Percentiles rank a stretch among this genome's conserved stretches.
Conservation (phyloP, 2,329 filamentous ascomycete genomes). For the Arthrobotrys musiformis region DNA sequence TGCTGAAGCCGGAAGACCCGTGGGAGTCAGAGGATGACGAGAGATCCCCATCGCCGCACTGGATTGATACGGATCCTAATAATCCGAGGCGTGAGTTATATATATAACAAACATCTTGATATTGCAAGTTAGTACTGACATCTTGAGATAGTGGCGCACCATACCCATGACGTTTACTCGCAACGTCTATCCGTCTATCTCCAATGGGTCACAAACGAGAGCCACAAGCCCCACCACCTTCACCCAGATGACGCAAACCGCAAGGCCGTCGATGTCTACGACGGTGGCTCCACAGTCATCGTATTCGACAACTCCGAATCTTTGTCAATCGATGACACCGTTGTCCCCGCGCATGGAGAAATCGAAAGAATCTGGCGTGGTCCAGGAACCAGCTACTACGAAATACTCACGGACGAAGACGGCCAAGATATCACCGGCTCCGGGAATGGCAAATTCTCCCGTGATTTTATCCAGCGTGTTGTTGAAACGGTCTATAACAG, state of each 20-base stretch:
- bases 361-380: constrained; percentile 68
- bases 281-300: constrained; percentile 68
- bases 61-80: constrained; percentile 48
- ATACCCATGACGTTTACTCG: constrained; percentile 67
- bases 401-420: constrained; percentile 64
- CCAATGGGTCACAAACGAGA: constrained; percentile 65
- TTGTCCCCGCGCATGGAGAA: constrained; percentile 67
- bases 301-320: constrained; percentile 68
- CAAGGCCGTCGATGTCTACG: constrained; percentile 64
- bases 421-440: constrained; percentile 64
- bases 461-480: constrained; percentile 62
- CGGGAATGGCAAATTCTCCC: constrained; percentile 31
- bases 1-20: constrained; percentile 15
- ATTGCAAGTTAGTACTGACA: not conserved
- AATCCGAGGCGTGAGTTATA: constrained; percentile 40
- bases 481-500: constrained; percentile 64
- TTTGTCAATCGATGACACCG: constrained; percentile 65
- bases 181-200: constrained; percentile 67
- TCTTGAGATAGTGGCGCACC: constrained; percentile 60
- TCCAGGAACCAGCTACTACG: constrained; percentile 65
- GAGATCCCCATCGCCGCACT: constrained; percentile 45
- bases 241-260: constrained; percentile 59
- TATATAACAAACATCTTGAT: not conserved
- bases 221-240: constrained; percentile 61
- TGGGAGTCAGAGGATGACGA: constrained; percentile 29